Percentiles rank a stretch among this genome's conserved stretches.
These are phyloP conservation scores for Penicillium roqueforti DNA, from an alignment of 495 filamentous ascomycete species.

Conservation along the genomic window DNA sequence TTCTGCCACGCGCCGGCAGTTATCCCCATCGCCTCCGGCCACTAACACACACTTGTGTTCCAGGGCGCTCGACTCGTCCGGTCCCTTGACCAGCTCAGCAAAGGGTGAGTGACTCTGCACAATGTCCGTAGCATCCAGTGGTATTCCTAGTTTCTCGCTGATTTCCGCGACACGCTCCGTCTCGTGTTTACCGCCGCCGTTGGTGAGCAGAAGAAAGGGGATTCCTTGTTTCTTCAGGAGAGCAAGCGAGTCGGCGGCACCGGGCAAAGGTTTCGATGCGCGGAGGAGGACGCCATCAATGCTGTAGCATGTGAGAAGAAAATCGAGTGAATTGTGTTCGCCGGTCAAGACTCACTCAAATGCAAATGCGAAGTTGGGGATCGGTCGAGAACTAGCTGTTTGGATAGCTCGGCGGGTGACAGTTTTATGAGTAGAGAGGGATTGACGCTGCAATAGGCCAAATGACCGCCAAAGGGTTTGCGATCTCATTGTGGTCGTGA, in stretches of 20 bases:
- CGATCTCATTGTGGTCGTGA: constrained; percentile 18
- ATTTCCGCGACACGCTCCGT: constrained; percentile 65
- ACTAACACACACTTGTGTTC: constrained; percentile 75
- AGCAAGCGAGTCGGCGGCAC: constrained; percentile 68
- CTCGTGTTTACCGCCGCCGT: constrained; percentile 81
- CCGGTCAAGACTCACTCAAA: constrained; percentile 64
- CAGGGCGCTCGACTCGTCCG: constrained; percentile 36
- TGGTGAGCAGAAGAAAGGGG: constrained; percentile 83
- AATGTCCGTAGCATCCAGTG: constrained; percentile 61
- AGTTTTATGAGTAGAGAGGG: constrained; percentile 13
- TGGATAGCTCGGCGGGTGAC: constrained; percentile 27
- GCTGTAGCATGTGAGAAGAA: constrained; percentile 38
- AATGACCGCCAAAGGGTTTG: constrained; percentile 29
- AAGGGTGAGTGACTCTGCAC: constrained; percentile 86
- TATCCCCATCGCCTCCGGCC: constrained; percentile 72
- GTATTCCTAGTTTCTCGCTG: constrained; percentile 55
- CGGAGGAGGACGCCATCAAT: constrained; percentile 97
- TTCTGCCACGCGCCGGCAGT: constrained; percentile 72
- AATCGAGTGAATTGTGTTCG: constrained; percentile 5
- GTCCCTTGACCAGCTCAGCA: constrained; percentile 47
- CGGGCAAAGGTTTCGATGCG: constrained; percentile 71
- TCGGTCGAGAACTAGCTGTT: constrained; percentile 28
- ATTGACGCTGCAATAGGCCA: constrained; percentile 25
- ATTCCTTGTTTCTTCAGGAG: constrained; percentile 67
- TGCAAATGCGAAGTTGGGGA: constrained; percentile 72